Evolutionary conservation across 2,329 filamentous ascomycete species (phyloP), one percentile per base, ranked within the genome.

Genomic region (Ophiocordyceps camponoti-floridani): DNA sequence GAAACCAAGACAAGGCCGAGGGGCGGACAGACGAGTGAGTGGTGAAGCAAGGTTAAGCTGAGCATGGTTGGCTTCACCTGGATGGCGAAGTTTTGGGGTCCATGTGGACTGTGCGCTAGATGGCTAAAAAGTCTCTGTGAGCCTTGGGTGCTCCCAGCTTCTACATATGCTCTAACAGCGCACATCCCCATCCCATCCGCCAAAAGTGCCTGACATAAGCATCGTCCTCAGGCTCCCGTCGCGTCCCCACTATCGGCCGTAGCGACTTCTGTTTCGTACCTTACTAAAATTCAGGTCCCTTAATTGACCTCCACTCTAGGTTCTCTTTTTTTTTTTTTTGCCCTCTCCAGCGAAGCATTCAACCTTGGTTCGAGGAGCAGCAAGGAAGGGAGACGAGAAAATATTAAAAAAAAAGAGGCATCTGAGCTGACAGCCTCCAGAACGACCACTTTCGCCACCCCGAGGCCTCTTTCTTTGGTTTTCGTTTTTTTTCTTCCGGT

Each of bases 321-420:
- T 38, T 45, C 49, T 45, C 33, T n/a, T 41, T 41, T 45, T 45
- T 45, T 45, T 45, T 37, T 16, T 37, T 6, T 41, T 14, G 18
- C 31, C 35, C 30, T 38, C 31, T 31, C 31, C 42, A 31, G 28
- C 28, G 30, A 31, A 43, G 42, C 42, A 43, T 38, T 38, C 37
- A 35, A 43, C 23, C 41, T 33, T 41, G 27, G 28, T 45, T 16
- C 37, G 9, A 41, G 35, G 38, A 40, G 35, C 35, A 38, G 35
- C 35, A 30, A 9, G 28, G 12, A 30, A 30, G 28, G 28, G n/a
- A 38, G n/a, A 38, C 8, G 23, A 23, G 23, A 23, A 23, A 23
- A 23, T 23, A 23, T 23, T 23, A 38, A 18, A 19, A 38, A 6
- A 10, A 40, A 41, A 40, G 41, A 43, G 38, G 40, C 40, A 23